Evolutionary conservation across 768 basidiomycete species (phyloP).

Genomic region (Zangia roseola): DNA sequence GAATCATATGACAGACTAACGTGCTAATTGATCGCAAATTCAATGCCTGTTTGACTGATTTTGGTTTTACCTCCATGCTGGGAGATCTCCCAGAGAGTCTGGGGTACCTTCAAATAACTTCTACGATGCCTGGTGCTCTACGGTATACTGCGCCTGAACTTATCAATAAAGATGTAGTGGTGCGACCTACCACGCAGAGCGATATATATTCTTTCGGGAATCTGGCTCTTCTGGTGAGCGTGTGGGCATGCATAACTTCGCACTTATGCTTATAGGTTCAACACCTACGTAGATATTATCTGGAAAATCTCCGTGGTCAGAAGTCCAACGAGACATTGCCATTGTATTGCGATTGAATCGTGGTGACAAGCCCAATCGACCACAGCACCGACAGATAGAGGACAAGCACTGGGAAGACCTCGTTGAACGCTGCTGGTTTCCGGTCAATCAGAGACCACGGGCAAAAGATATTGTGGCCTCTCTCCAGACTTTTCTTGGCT

Average conservation of each 20-base stretch:
- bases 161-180: constrained; percentile 18
- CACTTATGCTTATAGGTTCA: neutral
- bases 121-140: constrained; percentile 35
- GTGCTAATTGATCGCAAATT: constrained; percentile 11
- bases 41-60: constrained; percentile 42
- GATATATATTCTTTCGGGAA: constrained; percentile 24
- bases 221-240: constrained; percentile 24
- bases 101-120: constrained; percentile 17
- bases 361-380: constrained; percentile 3
- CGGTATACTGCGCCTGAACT: constrained; percentile 44
- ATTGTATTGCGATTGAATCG: constrained; percentile 7
- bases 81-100: constrained; percentile 1
- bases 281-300: constrained; percentile 17
- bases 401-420: constrained; percentile 4
- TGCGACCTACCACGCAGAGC: constrained; percentile 3
- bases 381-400: neutral
- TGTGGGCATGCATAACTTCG: no score
- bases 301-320: constrained; percentile 6
- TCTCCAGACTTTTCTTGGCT: neutral
- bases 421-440: constrained; percentile 4
- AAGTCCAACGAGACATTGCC: neutral
- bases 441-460: neutral
- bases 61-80: constrained; percentile 34
- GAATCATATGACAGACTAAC: constrained; percentile 5
- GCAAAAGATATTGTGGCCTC: neutral